These are phyloP conservation scores for peach (Prunus persica) DNA, from an alignment of 306 rosid species.

Conservation along the genomic window DNA sequence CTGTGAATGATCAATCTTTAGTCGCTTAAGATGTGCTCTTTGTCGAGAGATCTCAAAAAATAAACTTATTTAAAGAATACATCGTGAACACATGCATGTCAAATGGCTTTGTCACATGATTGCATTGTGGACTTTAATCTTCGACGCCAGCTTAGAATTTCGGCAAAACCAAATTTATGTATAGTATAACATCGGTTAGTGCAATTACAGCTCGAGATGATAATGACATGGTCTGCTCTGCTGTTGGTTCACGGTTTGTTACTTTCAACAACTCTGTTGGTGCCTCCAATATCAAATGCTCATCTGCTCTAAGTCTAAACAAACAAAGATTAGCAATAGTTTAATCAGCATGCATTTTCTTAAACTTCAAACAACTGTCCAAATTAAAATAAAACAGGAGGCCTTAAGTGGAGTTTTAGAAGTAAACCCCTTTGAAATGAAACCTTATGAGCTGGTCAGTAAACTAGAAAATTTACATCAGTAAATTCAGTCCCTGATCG, in stretches of 20 bases:
- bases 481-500: background rate
- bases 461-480: background rate
- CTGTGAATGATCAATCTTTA: background rate
- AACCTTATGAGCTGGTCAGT: background rate
- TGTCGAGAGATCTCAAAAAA: too few species aligned
- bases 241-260: slow-evolving; percentile 10
- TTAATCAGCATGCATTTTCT: background rate
- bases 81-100: background rate
- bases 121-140: background rate
- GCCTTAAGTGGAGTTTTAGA: too few species aligned
- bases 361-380: too few species aligned
- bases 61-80: too few species aligned
- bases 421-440: too few species aligned
- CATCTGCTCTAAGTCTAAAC: background rate
- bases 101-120: background rate
- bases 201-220: slow-evolving; percentile 14
- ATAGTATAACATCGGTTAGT: background rate
- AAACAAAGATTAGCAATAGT: background rate
- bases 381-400: too few species aligned
- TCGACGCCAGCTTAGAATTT: background rate
- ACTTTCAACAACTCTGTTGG: background rate
- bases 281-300: background rate
- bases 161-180: background rate
- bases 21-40: too few species aligned
- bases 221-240: background rate